Evolutionary conservation across 73 alveolate species (phyloP).

Genomic region (Paramecium sonneborni): DNA sequence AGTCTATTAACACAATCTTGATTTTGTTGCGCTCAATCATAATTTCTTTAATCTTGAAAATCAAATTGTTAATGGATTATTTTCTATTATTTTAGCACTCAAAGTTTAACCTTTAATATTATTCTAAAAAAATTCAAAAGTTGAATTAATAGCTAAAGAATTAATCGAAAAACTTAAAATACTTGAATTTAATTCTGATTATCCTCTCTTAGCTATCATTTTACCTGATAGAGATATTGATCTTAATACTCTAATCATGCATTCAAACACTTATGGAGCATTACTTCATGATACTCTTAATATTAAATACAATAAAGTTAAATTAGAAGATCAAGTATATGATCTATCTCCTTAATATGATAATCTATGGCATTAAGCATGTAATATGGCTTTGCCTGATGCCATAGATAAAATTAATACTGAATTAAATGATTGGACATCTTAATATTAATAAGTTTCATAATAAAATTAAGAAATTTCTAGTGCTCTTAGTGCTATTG

Average conservation of each 20-base stretch:
- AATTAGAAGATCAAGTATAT: not conserved
- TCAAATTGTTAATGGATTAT: constrained; percentile 17
- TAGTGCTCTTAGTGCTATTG: not conserved
- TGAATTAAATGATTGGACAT: constrained; percentile 56
- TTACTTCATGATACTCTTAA: constrained; percentile 57
- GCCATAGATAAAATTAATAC: constrained; percentile 32
- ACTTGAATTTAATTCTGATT: constrained; percentile 39
- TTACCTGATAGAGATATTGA: constrained; percentile 65
- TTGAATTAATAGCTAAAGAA: constrained; percentile 40
- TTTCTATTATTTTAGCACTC: constrained; percentile 26
- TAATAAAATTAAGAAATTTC: constrained; percentile 30
- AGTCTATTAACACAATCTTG: constrained; percentile 42
- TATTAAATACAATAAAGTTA: constrained; percentile 56
- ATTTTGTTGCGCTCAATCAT: constrained; percentile 47
- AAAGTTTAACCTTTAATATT: constrained; percentile 48
- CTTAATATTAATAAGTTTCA: not conserved
- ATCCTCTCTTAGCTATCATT: not conserved
- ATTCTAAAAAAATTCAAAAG: constrained; percentile 9
- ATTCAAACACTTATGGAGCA: constrained; percentile 63
- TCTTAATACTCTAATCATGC: constrained; percentile 43
- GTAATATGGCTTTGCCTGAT: constrained; percentile 35
- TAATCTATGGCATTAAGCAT: constrained; percentile 35
- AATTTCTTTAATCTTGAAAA: constrained; percentile 40
- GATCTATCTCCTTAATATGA: constrained; percentile 49
- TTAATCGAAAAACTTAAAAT: constrained; percentile 38